phyloP scores from a whole-genome alignment of 202 grass and related monocot genomes.

The Bolboschoenoplectus hybrid region DNA sequence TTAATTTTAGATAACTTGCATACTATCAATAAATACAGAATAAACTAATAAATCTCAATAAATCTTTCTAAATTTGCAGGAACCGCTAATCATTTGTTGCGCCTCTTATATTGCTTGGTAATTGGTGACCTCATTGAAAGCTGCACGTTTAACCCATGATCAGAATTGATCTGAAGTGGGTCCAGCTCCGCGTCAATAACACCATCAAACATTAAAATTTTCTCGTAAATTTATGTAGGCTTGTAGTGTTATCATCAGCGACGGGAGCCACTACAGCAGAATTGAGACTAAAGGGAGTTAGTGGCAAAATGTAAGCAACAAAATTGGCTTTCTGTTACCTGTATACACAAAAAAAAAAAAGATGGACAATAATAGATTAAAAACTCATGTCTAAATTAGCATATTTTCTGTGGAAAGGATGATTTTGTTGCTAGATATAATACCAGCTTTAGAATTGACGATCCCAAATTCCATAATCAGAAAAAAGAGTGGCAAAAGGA shows the following conservation, averaged over 20 bases:
- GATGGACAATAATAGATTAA: neutral
- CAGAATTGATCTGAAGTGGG: too few species aligned
- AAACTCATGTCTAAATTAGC: neutral
- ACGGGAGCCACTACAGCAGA: slow-evolving; percentile 38
- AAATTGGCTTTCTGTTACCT: neutral
- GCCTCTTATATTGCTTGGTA: too few species aligned
- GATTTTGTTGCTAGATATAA: neutral
- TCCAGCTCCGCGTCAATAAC: too few species aligned
- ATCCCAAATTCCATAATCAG: neutral
- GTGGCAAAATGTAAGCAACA: slow-evolving; percentile 46
- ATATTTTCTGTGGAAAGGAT: neutral
- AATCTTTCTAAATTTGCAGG: too few species aligned
- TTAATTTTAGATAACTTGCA: too few species aligned
- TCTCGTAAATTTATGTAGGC: slow-evolving; percentile 27
- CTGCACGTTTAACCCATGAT: too few species aligned
- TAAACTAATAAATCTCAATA: too few species aligned
- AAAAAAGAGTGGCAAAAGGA: neutral
- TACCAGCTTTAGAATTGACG: neutral
- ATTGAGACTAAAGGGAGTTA: slow-evolving; percentile 36
- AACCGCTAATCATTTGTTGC: too few species aligned
- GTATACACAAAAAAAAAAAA: neutral
- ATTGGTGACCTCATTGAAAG: too few species aligned
- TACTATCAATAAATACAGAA: too few species aligned
- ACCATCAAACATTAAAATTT: neutral
- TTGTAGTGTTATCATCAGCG: slow-evolving; percentile 41